A percentile compares a stretch with the other conserved stretches of the same genome.
These are phyloP conservation scores for Talaromyces sp. DNA, from an alignment of 2,329 filamentous ascomycete species.

Conservation along the genomic window DNA sequence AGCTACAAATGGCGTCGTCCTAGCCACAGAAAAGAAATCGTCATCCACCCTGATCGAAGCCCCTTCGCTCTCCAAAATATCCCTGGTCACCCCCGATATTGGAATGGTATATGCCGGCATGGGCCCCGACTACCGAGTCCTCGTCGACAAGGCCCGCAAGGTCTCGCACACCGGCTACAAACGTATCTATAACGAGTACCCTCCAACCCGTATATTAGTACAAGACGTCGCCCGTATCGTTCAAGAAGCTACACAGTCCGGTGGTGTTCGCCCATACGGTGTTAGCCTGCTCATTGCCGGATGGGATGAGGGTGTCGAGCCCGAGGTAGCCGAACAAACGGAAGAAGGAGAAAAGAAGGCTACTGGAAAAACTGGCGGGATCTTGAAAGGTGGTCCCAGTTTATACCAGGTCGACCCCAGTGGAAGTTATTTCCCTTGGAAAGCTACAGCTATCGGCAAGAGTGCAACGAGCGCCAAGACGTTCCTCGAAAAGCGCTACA, in stretches of 20 bases:
- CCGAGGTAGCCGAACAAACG: slow-evolving; percentile 67
- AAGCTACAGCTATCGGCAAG: slow-evolving; percentile 98
- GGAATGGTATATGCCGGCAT: slow-evolving; percentile 99
- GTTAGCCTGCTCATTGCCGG: slow-evolving; percentile 93
- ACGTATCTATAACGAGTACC: slow-evolving; percentile 99
- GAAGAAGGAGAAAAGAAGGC: slow-evolving; percentile 61
- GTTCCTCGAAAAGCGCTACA: slow-evolving; percentile 98
- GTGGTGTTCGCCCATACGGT: slow-evolving; percentile 94
- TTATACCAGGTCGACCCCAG: slow-evolving; percentile 99
- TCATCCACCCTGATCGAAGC: slow-evolving; percentile 96
- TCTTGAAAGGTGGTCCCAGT: slow-evolving; percentile 92
- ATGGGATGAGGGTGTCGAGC: slow-evolving; percentile 95
- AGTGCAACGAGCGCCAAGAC: slow-evolving; percentile 98
- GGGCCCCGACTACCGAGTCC: slow-evolving; percentile 95
- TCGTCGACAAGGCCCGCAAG: slow-evolving; percentile 97
- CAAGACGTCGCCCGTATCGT: slow-evolving; percentile 97
- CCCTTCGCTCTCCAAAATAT: slow-evolving; percentile 93
- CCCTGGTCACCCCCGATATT: slow-evolving; percentile 96
- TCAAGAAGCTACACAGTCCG: slow-evolving; percentile 97
- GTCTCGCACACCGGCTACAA: slow-evolving; percentile 98
- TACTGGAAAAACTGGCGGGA: slow-evolving; percentile 86
- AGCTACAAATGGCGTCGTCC: slow-evolving; percentile 98
- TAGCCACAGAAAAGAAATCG: slow-evolving; percentile 99
- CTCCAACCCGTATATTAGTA: slow-evolving; percentile 97
- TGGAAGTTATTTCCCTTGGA: slow-evolving; percentile 98